Conservation (phyloP, 2,329 filamentous ascomycete species). For the Aspergillus persii region DNA sequence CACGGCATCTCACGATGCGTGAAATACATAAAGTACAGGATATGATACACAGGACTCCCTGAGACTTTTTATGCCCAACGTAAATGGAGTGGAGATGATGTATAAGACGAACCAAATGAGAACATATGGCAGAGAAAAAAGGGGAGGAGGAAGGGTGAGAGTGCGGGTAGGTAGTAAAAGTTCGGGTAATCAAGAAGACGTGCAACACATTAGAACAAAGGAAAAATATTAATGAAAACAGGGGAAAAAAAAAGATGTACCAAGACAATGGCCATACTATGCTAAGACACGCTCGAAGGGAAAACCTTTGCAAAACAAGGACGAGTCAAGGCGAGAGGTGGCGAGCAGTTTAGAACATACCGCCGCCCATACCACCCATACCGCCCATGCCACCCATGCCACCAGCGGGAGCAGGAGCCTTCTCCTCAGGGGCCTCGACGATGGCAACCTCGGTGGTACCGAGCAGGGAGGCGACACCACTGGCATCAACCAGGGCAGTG, state of each 20-base stretch:
- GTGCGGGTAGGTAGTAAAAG: conserved; percentile 11
- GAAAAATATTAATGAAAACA: conserved; percentile 13
- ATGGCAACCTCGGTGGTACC: conserved; percentile 98
- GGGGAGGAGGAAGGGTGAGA: conserved; percentile 6
- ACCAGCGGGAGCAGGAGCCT: conserved; percentile 60
- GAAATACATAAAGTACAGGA: conserved; percentile 20
- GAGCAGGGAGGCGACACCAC: conserved; percentile 92
- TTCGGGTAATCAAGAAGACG: conserved; percentile 14
- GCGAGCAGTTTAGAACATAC: conserved; percentile 60
- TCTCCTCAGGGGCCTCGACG: conserved; percentile 92
- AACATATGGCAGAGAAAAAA: conserved; percentile 3
- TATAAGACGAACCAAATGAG: conserved; percentile 9
- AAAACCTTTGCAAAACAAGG: conserved; percentile 24
- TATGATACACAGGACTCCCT: conserved; percentile 28
- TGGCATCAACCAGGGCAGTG: conserved; percentile 90
- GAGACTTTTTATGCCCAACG: conserved; percentile 24
- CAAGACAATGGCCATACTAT: conserved; percentile 28
- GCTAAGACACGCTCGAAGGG: conserved; percentile 34
- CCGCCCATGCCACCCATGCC: conserved; percentile 61
- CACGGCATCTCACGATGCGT: conserved; percentile 8
- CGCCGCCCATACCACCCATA: conserved; percentile 49
- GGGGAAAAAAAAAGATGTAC: conserved; percentile 23
- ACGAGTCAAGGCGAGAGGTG: conserved; percentile 10
- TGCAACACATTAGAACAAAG: conserved; percentile 25
- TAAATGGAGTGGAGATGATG: conserved; percentile 27